Base-by-base conservation (phyloP, 805 yeast genomes). In the Metschnikowia cerradonensis region DNA sequence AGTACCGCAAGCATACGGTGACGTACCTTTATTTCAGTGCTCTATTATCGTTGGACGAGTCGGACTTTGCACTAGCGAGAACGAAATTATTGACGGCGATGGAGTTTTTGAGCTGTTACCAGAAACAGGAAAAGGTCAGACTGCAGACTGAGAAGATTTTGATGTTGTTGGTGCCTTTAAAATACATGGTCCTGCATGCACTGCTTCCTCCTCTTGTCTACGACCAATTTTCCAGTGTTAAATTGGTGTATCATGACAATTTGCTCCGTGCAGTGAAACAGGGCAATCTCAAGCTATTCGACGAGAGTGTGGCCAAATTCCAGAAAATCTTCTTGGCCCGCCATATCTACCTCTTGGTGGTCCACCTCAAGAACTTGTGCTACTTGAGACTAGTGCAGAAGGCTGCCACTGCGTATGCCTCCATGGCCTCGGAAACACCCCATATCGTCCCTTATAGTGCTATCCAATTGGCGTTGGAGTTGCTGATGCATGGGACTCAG, bases 11-110 rank as follows among this genome's bases (percentile, higher is more conserved):
- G 40, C 53, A 58, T 42, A 48, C 80, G 3, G 80, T 84, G 36
- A 76, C 81, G 1, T 88, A 81, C 64, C 69, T 82, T 45, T 90
- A 86, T 67, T 88, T 83, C 67, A 76, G 82, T 61, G 89, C 91
- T 2, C 73, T 84, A 13, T 72, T 87, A 48, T 76, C 82, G 45
- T 79, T 86, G 38, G 84, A 86, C 59, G 86, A 84, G 50, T 81
- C 81, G 23, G 83, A 86, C 51, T 81, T 79, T 56, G 66, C 52
- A 2, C 67, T 67, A 13, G 84, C 86, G 3, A 78, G 77, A 50
- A 65, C 65, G 13, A 77, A 80, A 59, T 73, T 89, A 42, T 66
- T 72, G 11, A 61, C 68, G 39, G 90, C 94, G 0, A 66, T 80
- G 52, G 55, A 57, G 10, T 57, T 71, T 31, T 56, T 71, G 34